A percentile compares a stretch with the other conserved stretches of the same genome.
phyloP scores from a whole-genome alignment of 148 eudicot species.

The Silene uniflora region DNA sequence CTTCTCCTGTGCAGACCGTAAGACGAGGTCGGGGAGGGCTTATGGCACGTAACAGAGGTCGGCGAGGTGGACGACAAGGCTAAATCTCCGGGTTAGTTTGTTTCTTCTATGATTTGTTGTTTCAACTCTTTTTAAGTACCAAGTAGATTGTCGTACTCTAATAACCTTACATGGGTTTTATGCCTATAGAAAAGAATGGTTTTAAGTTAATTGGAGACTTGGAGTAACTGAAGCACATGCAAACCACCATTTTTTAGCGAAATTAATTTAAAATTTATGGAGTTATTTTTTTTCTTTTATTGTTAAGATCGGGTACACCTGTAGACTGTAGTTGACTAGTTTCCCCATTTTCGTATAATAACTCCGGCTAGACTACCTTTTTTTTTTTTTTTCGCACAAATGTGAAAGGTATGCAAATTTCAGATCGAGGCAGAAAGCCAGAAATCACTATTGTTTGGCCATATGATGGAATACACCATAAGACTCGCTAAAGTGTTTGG shows the following conservation, averaged over 20 bases:
- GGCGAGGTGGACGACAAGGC: conserved; percentile 44
- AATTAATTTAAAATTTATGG: not conserved
- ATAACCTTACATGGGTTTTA: not conserved
- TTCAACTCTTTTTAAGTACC: not conserved
- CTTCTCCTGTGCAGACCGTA: conserved; percentile 10
- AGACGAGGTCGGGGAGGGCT: conserved; percentile 57
- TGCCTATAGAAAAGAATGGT: not conserved
- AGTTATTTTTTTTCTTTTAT: not conserved
- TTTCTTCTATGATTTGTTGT: conserved; percentile 19
- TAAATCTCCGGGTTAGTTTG: conserved; percentile 5
- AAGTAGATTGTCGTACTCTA: not conserved
- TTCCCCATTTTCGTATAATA: not conserved
- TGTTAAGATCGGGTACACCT: not conserved
- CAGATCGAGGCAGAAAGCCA: too few species aligned
- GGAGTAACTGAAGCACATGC: not conserved
- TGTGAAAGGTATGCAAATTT: not conserved
- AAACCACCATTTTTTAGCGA: not conserved
- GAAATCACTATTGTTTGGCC: too few species aligned
- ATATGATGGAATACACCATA: too few species aligned
- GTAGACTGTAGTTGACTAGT: not conserved
- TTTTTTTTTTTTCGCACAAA: not conserved
- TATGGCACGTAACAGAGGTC: conserved; percentile 43
- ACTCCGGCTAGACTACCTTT: not conserved
- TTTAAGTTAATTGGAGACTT: not conserved
- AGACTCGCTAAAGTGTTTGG: too few species aligned